Percentiles rank a stretch among this genome's conserved stretches.
Evolutionary conservation across 2,329 filamentous ascomycete species (phyloP).

Genomic region (Tolypocladium ovalisporum): DNA sequence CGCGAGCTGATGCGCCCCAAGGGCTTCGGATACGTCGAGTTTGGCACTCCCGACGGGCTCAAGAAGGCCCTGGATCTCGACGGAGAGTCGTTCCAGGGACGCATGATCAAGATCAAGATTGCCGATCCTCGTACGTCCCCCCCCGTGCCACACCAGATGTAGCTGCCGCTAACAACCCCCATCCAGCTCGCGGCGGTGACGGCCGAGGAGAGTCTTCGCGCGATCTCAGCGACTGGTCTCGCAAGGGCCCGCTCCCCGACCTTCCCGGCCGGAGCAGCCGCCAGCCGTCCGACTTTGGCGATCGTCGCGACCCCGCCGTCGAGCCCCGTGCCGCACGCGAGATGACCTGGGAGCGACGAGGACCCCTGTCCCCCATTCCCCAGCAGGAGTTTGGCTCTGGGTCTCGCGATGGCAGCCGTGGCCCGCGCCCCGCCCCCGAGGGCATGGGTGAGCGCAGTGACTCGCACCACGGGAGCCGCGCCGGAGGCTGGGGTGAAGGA

Average conservation of each 20-base stretch:
- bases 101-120: conserved; percentile 86
- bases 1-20: conserved; percentile 89
- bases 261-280: conserved; percentile 44
- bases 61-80: conserved; percentile 83
- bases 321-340: conserved; percentile 58
- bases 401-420: conserved; percentile 44
- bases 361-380: conserved; percentile 67
- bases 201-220: conserved; percentile 52
- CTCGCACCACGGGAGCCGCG: conserved; percentile 52
- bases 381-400: conserved; percentile 36
- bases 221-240: conserved; percentile 83
- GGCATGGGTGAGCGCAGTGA: conserved; percentile 48
- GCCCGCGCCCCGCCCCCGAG: conserved; percentile 30
- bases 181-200: conserved; percentile 70
- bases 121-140: conserved; percentile 81
- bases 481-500: conserved; percentile 67
- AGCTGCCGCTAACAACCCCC: conserved; percentile 23
- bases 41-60: conserved; percentile 74
- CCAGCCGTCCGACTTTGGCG: conserved; percentile 38
- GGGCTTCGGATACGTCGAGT: conserved; percentile 97
- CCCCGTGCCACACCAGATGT: not conserved
- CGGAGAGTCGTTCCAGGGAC: conserved; percentile 72
- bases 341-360: conserved; percentile 88
- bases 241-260: conserved; percentile 80
- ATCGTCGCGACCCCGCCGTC: conserved; percentile 45